phyloP scores from a whole-genome alignment of 116 monocot genomes.

The Iris pallida region DNA sequence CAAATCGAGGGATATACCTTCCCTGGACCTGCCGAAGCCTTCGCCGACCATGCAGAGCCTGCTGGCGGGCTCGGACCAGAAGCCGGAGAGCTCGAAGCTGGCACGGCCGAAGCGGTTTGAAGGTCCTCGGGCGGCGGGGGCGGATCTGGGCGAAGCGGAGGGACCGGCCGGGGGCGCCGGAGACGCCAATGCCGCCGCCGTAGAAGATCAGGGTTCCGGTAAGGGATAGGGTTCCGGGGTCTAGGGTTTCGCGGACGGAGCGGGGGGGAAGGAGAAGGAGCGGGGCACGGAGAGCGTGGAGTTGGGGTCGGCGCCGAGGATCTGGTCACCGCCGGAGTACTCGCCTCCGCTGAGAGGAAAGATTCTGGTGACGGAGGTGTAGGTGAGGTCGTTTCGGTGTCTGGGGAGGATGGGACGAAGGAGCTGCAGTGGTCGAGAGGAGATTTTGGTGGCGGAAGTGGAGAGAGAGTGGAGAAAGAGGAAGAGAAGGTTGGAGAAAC shows the following conservation, averaged over 20 bases:
- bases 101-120: constrained; percentile 9
- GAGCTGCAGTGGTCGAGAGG: constrained; percentile 41
- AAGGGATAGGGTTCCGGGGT: constrained; percentile 24
- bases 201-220: constrained; percentile 28
- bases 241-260: constrained; percentile 22
- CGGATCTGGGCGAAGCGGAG: constrained; percentile 9
- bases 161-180: background rate
- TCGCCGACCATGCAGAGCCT: constrained; percentile 67
- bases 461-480: constrained; percentile 11
- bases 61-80: constrained; percentile 40
- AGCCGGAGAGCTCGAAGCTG: constrained; percentile 46
- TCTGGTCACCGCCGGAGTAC: constrained; percentile 22
- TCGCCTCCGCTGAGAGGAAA: too few relatives aligned
- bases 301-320: constrained; percentile 24
- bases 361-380: background rate
- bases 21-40: constrained; percentile 10
- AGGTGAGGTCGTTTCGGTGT: background rate
- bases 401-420: constrained; percentile 18
- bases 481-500: constrained; percentile 8
- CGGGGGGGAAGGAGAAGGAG: constrained; percentile 38
- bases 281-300: constrained; percentile 17
- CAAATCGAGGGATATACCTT: constrained; percentile 28
- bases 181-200: constrained; percentile 16
- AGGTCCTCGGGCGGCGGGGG: constrained; percentile 21
- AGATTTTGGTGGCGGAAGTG: constrained; percentile 8